Base-by-base conservation (phyloP, 495 filamentous ascomycete species). In the Bacidia gigantensis region DNA sequence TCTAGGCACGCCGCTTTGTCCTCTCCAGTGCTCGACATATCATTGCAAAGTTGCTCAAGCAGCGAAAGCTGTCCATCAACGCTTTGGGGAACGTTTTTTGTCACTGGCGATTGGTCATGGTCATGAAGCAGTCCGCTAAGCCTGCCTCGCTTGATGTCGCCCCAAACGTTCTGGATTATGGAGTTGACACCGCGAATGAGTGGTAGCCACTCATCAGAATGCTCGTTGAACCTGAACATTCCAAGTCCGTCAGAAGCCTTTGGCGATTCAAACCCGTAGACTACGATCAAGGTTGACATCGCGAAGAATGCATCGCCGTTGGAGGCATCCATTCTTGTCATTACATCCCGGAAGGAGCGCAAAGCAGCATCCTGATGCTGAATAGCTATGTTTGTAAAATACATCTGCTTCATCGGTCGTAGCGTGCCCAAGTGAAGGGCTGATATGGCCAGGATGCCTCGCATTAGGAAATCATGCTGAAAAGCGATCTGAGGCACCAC, bases 241-340 rank as follows among this genome's bases (percentile, higher is more conserved):
- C 58, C 56, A 24, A 61, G 48, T 40, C 68, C 72, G 42, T 72
- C 67, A 11, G 67, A 69, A 0, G 61, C 56, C 0, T 60, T 58
- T 0, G 66, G 67, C 23, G 69, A 67, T 23, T 64, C 73, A 52
- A 73, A 71, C 0, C 66, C 64, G 53, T 70, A 73, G 7, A 71
- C 63, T 11, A 72, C 62, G 52, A 74, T 67, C 7, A 75, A 53
- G 23, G 63, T 67, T 23, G 69, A 72, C 9, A 76, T 60, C 0
- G 70, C 69, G 49, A 75, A 74, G 32, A 68, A 62, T 9, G 74
- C 72, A 48, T 69, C 65, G 46, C 63, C 71, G 45, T 73, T 69
- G 17, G 62, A 40, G 18, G 60, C 59, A 29, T 64, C 62, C 29
- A 70, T 54, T 9, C 61, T 61, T 35, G 47, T 38, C 11, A 63